A percentile compares a stretch with the other conserved stretches of the same genome.
These are phyloP conservation scores for Aurifilum marmelostoma DNA, from an alignment of 2,329 filamentous ascomycete species.

Conservation along the genomic window DNA sequence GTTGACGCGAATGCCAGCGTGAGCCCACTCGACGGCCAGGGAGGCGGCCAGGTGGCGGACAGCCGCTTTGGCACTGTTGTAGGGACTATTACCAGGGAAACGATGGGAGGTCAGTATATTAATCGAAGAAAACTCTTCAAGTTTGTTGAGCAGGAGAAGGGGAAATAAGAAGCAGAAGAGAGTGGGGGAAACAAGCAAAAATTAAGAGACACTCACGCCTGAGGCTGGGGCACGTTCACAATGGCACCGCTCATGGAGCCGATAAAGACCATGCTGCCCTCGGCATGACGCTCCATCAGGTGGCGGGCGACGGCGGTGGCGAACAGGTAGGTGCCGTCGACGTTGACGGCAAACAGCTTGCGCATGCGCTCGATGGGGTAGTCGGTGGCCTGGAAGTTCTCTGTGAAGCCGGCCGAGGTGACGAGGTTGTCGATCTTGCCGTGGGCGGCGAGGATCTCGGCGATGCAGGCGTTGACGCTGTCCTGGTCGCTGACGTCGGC, in stretches of 20 bases:
- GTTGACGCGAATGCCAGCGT: constrained; percentile 87
- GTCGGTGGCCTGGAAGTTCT: constrained; percentile 89
- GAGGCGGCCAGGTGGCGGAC: constrained; percentile 86
- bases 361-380: constrained; percentile 91
- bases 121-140: not conserved
- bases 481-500: constrained; percentile 81
- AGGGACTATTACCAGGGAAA: constrained; percentile 56
- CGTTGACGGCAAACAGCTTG: constrained; percentile 93
- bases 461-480: constrained; percentile 75
- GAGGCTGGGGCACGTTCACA: constrained; percentile 93
- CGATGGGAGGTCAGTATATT: not conserved
- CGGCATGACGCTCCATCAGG: constrained; percentile 77
- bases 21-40: constrained; percentile 92
- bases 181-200: constrained; percentile 2
- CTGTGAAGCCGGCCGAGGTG: constrained; percentile 94
- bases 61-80: constrained; percentile 92
- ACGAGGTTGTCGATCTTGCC: constrained; percentile 89
- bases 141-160: not conserved
- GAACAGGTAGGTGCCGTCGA: constrained; percentile 89
- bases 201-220: constrained; percentile 66
- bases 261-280: constrained; percentile 90
- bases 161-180: not conserved
- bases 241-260: constrained; percentile 93
- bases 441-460: constrained; percentile 70
- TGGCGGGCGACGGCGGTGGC: constrained; percentile 84